Evolutionary conservation across 768 basidiomycete genomes (phyloP).

Genomic region (Suillus subluteus): DNA sequence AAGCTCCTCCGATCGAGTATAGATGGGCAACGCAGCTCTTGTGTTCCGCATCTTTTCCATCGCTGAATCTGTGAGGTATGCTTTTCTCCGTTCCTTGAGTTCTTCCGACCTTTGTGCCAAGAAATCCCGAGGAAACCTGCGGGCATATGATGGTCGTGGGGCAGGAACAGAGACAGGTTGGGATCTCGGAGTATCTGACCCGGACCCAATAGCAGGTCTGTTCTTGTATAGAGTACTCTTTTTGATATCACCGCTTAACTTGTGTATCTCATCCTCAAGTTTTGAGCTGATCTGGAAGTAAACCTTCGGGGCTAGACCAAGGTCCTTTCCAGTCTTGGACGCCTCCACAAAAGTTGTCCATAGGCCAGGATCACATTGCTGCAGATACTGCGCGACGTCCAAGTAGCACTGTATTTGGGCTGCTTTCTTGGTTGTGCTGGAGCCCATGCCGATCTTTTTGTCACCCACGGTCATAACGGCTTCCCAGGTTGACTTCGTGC

Average conservation of each 20-base stretch:
- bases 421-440: slow-evolving; percentile 67
- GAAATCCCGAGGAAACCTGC: slow-evolving; percentile 32
- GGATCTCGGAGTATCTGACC: slow-evolving; percentile 12
- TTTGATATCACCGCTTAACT: slow-evolving; percentile 69
- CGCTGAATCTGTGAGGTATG: slow-evolving; percentile 62
- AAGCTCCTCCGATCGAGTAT: slow-evolving; percentile 65
- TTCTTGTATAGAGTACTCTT: slow-evolving; percentile 68
- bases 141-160: slow-evolving; percentile 25
- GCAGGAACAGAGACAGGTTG: slow-evolving; percentile 10
- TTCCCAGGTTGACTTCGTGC: slow-evolving; percentile 53
- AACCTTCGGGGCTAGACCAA: slow-evolving; percentile 73
- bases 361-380: slow-evolving; percentile 77
- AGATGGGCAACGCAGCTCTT: slow-evolving; percentile 75
- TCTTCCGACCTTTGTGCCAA: slow-evolving; percentile 58
- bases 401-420: slow-evolving; percentile 78
- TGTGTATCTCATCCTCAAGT: slow-evolving; percentile 71
- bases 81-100: slow-evolving; percentile 55
- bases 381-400: slow-evolving; percentile 86
- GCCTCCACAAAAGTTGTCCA: slow-evolving; percentile 75
- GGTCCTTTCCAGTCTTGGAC: slow-evolving; percentile 63
- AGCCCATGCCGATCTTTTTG: slow-evolving; percentile 81
- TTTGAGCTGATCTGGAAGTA: slow-evolving; percentile 63
- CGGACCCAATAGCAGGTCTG: slow-evolving; percentile 45
- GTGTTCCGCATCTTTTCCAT: slow-evolving; percentile 69
- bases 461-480: slow-evolving; percentile 77